phyloP scores from a whole-genome alignment of 352 stramenopile species.

The Pythium rishiriense region DNA sequence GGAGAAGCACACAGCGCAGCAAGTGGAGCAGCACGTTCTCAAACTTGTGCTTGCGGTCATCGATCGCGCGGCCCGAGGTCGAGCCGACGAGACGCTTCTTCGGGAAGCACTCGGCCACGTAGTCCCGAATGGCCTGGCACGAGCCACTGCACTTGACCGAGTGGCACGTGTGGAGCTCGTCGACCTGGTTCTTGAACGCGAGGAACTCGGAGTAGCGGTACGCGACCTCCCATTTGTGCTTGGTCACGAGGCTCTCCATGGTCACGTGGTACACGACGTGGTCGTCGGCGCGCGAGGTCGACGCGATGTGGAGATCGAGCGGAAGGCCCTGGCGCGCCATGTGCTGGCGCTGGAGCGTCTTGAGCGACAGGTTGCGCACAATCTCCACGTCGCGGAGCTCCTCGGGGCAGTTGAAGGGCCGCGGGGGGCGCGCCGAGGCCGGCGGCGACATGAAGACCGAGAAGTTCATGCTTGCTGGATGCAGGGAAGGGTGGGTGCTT shows the following conservation, averaged over 20 bases:
- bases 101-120: conserved; percentile 56
- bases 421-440: conserved; percentile 5
- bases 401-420: conserved; percentile 16
- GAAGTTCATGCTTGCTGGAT: conserved; percentile 19
- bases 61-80: conserved; percentile 33
- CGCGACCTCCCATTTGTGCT: conserved; percentile 50
- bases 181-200: conserved; percentile 47
- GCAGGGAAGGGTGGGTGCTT: background rate
- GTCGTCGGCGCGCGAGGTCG: conserved; percentile 34
- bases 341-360: conserved; percentile 20
- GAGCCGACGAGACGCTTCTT: conserved; percentile 53
- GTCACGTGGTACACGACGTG: conserved; percentile 55
- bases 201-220: conserved; percentile 71
- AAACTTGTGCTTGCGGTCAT: conserved; percentile 53
- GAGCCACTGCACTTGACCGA: conserved; percentile 57
- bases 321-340: conserved; percentile 35
- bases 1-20: conserved; percentile 61
- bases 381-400: conserved; percentile 11
- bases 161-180: conserved; percentile 56
- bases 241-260: conserved; percentile 45
- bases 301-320: conserved; percentile 43
- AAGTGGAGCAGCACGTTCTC: conserved; percentile 68
- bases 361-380: conserved; percentile 42
- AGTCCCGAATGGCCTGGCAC: conserved; percentile 71
- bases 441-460: conserved; percentile 20